Conservation (phyloP, 176 grass and related monocot genomes). For the Pharus latifolius region DNA sequence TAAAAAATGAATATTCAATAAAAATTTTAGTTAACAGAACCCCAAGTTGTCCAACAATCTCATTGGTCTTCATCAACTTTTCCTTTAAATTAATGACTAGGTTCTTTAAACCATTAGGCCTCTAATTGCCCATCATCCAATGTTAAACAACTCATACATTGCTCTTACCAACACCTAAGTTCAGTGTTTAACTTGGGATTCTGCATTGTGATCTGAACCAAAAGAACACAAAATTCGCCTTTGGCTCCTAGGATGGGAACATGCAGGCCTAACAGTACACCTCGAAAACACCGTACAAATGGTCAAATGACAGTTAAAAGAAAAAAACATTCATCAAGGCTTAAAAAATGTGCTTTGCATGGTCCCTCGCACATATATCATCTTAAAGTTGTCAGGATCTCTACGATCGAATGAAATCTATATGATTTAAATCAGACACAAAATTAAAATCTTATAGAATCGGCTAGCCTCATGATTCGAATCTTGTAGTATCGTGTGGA, state of each 20-base stretch:
- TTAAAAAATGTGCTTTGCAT: background rate
- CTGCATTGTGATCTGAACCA: background rate
- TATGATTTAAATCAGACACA: too few relatives aligned
- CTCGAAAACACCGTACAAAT: background rate
- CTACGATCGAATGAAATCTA: too few relatives aligned
- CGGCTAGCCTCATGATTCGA: too few relatives aligned
- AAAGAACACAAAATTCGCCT: too few relatives aligned
- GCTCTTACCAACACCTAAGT: background rate
- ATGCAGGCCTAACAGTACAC: conserved; percentile 6
- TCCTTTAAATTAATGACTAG: background rate
- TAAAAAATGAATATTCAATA: too few relatives aligned
- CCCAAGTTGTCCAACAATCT: too few relatives aligned
- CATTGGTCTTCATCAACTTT: background rate
- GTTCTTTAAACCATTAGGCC: background rate
- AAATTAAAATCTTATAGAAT: too few relatives aligned
- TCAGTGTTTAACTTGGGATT: background rate
- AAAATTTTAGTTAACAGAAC: too few relatives aligned
- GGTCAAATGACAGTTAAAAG: conserved; percentile 9
- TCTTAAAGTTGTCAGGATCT: too few relatives aligned
- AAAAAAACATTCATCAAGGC: background rate
- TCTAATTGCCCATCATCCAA: too few relatives aligned
- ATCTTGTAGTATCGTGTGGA: too few relatives aligned
- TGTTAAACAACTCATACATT: background rate
- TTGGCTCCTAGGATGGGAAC: conserved; percentile 14
- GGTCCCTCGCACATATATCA: conserved; percentile 18